These are phyloP conservation scores for Colletotrichum godetiae DNA, from an alignment of 2,329 filamentous ascomycete genomes.

Conservation along the genomic window DNA sequence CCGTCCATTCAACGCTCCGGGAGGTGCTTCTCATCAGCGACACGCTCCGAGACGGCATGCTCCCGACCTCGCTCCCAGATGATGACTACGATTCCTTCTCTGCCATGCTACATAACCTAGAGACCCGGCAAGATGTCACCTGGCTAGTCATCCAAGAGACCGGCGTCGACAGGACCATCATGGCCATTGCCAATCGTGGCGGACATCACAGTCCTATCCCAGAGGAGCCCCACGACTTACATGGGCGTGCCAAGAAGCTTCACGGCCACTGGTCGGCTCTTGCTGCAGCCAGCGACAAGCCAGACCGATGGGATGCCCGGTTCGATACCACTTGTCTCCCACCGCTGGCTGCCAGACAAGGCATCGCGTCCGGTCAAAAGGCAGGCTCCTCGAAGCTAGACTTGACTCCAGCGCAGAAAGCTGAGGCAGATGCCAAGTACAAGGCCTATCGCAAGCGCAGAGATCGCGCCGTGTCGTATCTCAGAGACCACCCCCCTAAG, in stretches of 20 bases:
- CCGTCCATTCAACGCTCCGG: conserved; percentile 11
- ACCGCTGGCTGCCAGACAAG: neutral
- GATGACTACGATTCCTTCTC: conserved; percentile 29
- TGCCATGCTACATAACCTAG: conserved; percentile 25
- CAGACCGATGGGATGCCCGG: conserved; percentile 16
- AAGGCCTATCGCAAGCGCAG: conserved; percentile 27
- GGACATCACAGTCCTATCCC: conserved; percentile 23
- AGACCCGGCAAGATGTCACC: conserved; percentile 24
- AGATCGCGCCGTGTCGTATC: conserved; percentile 27
- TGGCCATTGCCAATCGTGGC: conserved; percentile 29
- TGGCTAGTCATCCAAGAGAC: conserved; percentile 32
- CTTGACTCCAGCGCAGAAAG: conserved; percentile 14
- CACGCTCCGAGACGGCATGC: conserved; percentile 29
- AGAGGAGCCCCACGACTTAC: conserved; percentile 30
- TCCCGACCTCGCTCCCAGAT: conserved; percentile 22
- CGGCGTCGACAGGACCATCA: conserved; percentile 17
- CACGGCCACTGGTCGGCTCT: conserved; percentile 20
- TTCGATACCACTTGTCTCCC: conserved; percentile 25
- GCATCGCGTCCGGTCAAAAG: neutral
- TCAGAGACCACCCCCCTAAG: conserved; percentile 27
- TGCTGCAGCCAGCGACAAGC: conserved; percentile 12
- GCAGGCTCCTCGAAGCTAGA: neutral
- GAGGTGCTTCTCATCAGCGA: conserved; percentile 30
- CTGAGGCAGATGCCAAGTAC: conserved; percentile 24
- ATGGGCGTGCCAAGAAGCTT: conserved; percentile 10